Percentiles rank a stretch among this genome's conserved stretches.
Evolutionary conservation across 306 rosid species (phyloP).

Genomic region (Prunus padus): DNA sequence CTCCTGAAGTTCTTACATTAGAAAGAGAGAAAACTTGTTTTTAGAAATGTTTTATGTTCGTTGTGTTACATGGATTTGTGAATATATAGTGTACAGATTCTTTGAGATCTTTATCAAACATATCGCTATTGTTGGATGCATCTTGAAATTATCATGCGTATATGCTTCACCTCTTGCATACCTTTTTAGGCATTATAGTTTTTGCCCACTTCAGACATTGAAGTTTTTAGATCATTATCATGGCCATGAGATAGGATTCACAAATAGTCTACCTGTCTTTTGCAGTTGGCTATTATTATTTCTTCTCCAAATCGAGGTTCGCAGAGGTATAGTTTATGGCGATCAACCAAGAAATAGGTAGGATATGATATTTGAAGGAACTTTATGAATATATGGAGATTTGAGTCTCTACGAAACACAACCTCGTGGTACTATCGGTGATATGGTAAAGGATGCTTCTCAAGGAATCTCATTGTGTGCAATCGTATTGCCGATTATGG

Average conservation of each 20-base stretch:
- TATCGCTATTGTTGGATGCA: no score
- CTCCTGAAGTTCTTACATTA: not conserved
- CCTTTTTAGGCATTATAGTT: not conserved
- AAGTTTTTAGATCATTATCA: not conserved
- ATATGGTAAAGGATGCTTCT: slow-evolving; percentile 79
- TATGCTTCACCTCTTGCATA: no score
- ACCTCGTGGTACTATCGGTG: slow-evolving; percentile 83
- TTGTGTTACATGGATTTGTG: no score
- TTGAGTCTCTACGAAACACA: no score
- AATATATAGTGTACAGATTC: no score
- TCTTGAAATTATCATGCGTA: no score
- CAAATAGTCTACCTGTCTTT: slow-evolving; percentile 29
- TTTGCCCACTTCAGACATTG: not conserved
- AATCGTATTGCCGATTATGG: slow-evolving; percentile 88
- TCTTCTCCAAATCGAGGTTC: slow-evolving; percentile 69
- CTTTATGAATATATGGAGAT: not conserved
- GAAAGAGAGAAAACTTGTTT: no score
- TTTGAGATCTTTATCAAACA: no score
- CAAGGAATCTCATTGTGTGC: slow-evolving; percentile 89
- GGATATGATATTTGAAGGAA: slow-evolving; percentile 10
- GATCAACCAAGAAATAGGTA: slow-evolving; percentile 91
- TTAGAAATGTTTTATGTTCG: no score
- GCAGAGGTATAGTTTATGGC: slow-evolving; percentile 77
- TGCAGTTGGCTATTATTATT: slow-evolving; percentile 79
- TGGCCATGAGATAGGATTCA: not conserved